These are phyloP conservation scores for Coleophoma crateriformis DNA, from an alignment of 2,329 filamentous ascomycete species.

Conservation along the genomic window DNA sequence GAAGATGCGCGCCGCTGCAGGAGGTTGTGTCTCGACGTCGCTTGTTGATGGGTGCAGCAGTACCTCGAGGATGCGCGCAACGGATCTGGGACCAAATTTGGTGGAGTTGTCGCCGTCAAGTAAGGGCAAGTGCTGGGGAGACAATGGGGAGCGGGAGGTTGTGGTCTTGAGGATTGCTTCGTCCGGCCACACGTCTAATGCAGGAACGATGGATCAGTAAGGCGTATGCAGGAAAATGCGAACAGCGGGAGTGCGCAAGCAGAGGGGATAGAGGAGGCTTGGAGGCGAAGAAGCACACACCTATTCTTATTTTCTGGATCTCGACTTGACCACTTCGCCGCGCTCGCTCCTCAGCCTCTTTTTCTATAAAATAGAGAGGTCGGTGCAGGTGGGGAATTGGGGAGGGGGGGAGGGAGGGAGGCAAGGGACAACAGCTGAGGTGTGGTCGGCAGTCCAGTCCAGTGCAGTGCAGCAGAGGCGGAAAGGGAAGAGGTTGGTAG, in stretches of 20 bases:
- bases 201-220: constrained; percentile 23
- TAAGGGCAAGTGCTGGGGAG: constrained; percentile 3
- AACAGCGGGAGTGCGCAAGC: not conserved
- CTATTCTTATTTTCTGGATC: constrained; percentile 1
- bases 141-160: constrained; percentile 3
- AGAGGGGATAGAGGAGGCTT: not conserved
- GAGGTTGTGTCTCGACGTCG: constrained; percentile 27
- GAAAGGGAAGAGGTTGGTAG: constrained; percentile 13
- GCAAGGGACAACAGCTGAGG: constrained; percentile 9
- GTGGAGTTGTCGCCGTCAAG: constrained; percentile 8
- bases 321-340: not conserved
- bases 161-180: constrained; percentile 9
- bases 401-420: constrained; percentile 11
- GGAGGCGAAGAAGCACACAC: not conserved
- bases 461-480: constrained; percentile 7
- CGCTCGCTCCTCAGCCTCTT: not conserved
- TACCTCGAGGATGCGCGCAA: constrained; percentile 18
- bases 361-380: constrained; percentile 6
- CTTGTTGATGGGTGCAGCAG: constrained; percentile 24
- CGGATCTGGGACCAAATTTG: constrained; percentile 21
- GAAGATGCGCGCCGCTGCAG: constrained; percentile 26
- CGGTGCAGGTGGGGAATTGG: constrained; percentile 5
- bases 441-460: too few species aligned
- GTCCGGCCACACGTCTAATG: constrained; percentile 26
- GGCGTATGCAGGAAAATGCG: constrained; percentile 1